A percentile compares a stretch with the other conserved stretches of the same genome.
phyloP scores from a whole-genome alignment of 176 grass and related monocot genomes.

The Canna indica region DNA sequence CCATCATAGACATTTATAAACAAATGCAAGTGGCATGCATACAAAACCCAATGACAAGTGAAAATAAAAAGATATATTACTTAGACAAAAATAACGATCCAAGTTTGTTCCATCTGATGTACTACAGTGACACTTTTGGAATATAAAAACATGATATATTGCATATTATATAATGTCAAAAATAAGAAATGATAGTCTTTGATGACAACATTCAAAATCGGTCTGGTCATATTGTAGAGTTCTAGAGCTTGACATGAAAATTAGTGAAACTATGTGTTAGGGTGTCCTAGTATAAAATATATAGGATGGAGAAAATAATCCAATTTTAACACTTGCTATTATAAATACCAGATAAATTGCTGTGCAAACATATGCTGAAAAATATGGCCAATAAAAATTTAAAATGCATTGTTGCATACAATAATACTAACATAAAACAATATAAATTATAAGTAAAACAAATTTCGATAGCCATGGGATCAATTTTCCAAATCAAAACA shows the following conservation, averaged over 20 bases:
- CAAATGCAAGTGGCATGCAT: too few relatives aligned
- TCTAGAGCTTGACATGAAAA: not conserved
- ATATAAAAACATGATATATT: too few relatives aligned
- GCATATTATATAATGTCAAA: too few relatives aligned
- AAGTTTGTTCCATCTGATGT: too few relatives aligned
- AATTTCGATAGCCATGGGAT: not conserved
- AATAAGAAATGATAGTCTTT: too few relatives aligned
- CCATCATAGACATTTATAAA: too few relatives aligned
- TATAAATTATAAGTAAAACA: not conserved
- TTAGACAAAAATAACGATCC: too few relatives aligned
- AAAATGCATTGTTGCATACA: not conserved
- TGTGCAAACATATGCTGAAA: too few relatives aligned
- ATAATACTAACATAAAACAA: not conserved
- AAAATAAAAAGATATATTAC: too few relatives aligned
- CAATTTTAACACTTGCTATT: not conserved
- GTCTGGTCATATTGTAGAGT: not conserved
- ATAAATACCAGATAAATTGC: too few relatives aligned
- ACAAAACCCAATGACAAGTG: too few relatives aligned
- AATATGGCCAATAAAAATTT: not conserved
- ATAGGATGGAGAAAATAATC: not conserved
- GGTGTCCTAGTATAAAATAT: not conserved
- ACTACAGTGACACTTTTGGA: too few relatives aligned
- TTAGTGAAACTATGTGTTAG: not conserved
- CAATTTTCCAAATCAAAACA: not conserved
- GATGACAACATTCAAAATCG: not conserved